Percentiles rank a stretch among this genome's conserved stretches.
phyloP scores from a whole-genome alignment of 208 protist species.

The Crithidia brevicula region DNA sequence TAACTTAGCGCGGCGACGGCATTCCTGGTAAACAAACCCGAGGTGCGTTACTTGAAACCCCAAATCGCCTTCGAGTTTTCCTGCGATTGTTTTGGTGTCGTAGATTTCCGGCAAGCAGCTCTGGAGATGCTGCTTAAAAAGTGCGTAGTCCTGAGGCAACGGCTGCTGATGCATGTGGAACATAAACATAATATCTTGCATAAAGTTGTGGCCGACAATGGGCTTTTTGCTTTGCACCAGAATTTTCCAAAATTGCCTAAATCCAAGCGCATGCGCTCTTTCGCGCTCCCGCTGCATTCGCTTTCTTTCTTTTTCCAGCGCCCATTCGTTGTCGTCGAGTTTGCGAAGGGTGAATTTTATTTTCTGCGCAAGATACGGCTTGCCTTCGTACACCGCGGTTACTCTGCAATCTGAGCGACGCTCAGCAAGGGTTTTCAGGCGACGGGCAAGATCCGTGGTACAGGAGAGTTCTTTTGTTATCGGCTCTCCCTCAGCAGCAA shows the following conservation, averaged over 20 bases:
- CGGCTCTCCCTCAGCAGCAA: neutral
- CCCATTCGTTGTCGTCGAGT: slow-evolving; percentile 11
- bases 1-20: slow-evolving; percentile 21
- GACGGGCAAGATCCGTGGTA: slow-evolving; percentile 3
- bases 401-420: slow-evolving; percentile 14
- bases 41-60: slow-evolving; percentile 39
- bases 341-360: slow-evolving; percentile 33
- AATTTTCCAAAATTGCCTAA: slow-evolving; percentile 73
- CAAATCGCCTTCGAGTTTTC: slow-evolving; percentile 13
- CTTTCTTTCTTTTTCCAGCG: neutral
- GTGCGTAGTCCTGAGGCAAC: slow-evolving; percentile 47
- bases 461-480: slow-evolving; percentile 11
- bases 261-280: slow-evolving; percentile 36
- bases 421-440: neutral
- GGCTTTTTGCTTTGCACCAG: slow-evolving; percentile 68
- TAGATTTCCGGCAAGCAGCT: slow-evolving; percentile 52
- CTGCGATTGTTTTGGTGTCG: slow-evolving; percentile 76
- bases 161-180: slow-evolving; percentile 68
- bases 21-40: slow-evolving; percentile 44
- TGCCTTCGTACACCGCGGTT: slow-evolving; percentile 15
- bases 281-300: slow-evolving; percentile 12
- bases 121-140: slow-evolving; percentile 53
- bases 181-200: slow-evolving; percentile 87
- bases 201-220: slow-evolving; percentile 83
- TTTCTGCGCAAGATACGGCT: slow-evolving; percentile 28